These are phyloP conservation scores for Chlorella sorokiniana DNA, from an alignment of 139 green algal genomes.

Conservation along the genomic window DNA sequence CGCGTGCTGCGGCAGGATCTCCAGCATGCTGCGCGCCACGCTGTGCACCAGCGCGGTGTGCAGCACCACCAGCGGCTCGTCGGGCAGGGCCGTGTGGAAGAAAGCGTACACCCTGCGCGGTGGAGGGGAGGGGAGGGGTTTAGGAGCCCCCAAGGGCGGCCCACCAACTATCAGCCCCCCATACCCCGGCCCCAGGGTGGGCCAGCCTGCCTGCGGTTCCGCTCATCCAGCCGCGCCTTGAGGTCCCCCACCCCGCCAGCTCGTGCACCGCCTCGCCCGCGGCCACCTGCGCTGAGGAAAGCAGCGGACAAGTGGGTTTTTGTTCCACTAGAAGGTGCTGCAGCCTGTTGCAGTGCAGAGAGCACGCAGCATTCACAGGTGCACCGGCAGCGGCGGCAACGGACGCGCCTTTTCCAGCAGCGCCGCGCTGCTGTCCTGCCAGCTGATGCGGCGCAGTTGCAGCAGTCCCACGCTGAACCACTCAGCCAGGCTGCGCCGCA, in stretches of 20 bases:
- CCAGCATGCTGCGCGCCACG: slow-evolving; percentile 3
- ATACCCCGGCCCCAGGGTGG: too few species aligned
- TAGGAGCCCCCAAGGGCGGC: too few species aligned
- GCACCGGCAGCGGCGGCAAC: not conserved
- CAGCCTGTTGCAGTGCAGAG: too few species aligned
- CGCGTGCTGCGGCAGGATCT: slow-evolving; percentile 2
- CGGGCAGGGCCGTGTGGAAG: slow-evolving; percentile 66
- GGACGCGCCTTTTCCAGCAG: slow-evolving; percentile 65
- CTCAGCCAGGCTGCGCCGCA: slow-evolving; percentile 55
- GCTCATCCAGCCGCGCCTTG: slow-evolving; percentile 53
- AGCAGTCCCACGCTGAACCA: slow-evolving; percentile 82
- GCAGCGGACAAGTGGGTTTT: not conserved
- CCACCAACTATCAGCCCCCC: too few species aligned
- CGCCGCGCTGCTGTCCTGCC: slow-evolving; percentile 56
- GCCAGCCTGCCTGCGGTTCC: slow-evolving; percentile 19
- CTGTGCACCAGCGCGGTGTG: slow-evolving; percentile 64
- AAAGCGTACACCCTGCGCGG: slow-evolving; percentile 67
- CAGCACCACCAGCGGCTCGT: slow-evolving; percentile 77
- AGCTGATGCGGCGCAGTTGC: slow-evolving; percentile 71
- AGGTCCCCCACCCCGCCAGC: slow-evolving; percentile 64
- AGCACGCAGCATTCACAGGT: not conserved
- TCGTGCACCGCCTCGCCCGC: slow-evolving; percentile 72
- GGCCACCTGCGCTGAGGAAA: slow-evolving; percentile 39
- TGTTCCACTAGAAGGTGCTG: too few species aligned
- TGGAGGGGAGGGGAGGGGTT: not conserved